These are phyloP conservation scores for Aureobasidium leucospermi DNA, from an alignment of 2,329 filamentous ascomycete genomes.

Conservation along the genomic window DNA sequence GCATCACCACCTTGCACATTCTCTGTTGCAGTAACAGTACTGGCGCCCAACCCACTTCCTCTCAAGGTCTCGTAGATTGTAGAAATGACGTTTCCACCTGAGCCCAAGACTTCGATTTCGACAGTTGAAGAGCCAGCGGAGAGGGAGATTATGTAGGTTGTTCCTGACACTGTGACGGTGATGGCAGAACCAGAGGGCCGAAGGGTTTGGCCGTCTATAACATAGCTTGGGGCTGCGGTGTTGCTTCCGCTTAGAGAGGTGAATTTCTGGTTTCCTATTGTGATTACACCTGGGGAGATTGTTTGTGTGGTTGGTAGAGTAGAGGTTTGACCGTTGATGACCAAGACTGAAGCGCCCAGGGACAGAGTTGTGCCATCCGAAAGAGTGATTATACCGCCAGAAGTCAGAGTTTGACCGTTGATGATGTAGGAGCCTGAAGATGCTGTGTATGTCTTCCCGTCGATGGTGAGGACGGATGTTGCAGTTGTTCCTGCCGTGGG, in stretches of 20 bases:
- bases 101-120: conserved; percentile 27
- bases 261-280: conserved; percentile 25
- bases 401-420: conserved; percentile 12
- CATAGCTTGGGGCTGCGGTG: conserved; percentile 25
- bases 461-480: conserved; percentile 24
- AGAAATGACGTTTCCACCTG: conserved; percentile 25
- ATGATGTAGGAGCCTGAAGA: conserved; percentile 12
- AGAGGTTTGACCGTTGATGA: conserved; percentile 29
- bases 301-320: conserved; percentile 14
- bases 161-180: conserved; percentile 23
- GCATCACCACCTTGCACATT: not conserved
- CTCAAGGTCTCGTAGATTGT: conserved; percentile 26
- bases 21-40: not conserved
- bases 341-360: conserved; percentile 31
- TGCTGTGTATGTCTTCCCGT: conserved; percentile 19
- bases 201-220: conserved; percentile 34
- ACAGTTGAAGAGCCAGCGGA: conserved; percentile 30
- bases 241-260: conserved; percentile 21
- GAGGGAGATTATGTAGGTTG: conserved; percentile 26
- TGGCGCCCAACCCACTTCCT: not conserved
- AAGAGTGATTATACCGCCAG: conserved; percentile 12
- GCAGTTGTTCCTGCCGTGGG: conserved; percentile 21
- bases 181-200: conserved; percentile 26
- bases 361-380: conserved; percentile 21
- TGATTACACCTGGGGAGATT: conserved; percentile 25